Conservation (phyloP, 1,284 basidiomycete species). For the Clitocybe nebularis region DNA sequence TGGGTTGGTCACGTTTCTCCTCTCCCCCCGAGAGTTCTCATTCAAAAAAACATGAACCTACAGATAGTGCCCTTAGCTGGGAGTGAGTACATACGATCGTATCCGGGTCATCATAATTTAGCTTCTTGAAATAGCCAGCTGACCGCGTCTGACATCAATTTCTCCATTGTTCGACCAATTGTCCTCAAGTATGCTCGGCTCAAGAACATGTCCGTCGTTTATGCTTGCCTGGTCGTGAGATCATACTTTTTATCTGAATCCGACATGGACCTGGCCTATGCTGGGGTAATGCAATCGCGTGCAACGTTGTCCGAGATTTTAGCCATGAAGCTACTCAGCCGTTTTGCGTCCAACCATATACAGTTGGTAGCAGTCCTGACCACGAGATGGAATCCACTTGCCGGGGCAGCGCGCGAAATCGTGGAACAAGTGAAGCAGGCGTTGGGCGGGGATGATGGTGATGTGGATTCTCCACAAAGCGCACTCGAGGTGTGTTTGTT, state of each 20-base stretch:
- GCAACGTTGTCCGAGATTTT: constrained; percentile 78
- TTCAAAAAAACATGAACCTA: constrained; percentile 17
- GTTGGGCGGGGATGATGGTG: constrained; percentile 45
- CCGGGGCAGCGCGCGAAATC: constrained; percentile 70
- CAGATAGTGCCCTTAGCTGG: constrained; percentile 80
- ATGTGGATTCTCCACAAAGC: constrained; percentile 62
- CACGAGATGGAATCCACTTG: constrained; percentile 75
- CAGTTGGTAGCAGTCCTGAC: constrained; percentile 75
- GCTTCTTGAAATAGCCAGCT: constrained; percentile 53
- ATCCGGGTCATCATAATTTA: constrained; percentile 5
- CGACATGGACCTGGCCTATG: constrained; percentile 68
- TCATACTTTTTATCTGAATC: constrained; percentile 43
- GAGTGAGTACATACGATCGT: constrained; percentile 49
- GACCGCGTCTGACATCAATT: constrained; percentile 81
- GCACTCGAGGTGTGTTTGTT: constrained; percentile 79
- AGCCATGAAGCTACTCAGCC: constrained; percentile 79
- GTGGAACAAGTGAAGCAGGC: constrained; percentile 57
- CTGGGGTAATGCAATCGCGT: constrained; percentile 56
- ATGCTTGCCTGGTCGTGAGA: constrained; percentile 64
- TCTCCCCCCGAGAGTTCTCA: constrained; percentile 2
- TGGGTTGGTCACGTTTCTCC: constrained; percentile 22
- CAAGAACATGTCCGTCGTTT: constrained; percentile 69
- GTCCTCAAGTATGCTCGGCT: constrained; percentile 76
- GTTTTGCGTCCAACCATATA: constrained; percentile 70
- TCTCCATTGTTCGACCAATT: constrained; percentile 76